phyloP scores from a whole-genome alignment of 2,329 filamentous ascomycete genomes.

The Metarhizium humberi region DNA sequence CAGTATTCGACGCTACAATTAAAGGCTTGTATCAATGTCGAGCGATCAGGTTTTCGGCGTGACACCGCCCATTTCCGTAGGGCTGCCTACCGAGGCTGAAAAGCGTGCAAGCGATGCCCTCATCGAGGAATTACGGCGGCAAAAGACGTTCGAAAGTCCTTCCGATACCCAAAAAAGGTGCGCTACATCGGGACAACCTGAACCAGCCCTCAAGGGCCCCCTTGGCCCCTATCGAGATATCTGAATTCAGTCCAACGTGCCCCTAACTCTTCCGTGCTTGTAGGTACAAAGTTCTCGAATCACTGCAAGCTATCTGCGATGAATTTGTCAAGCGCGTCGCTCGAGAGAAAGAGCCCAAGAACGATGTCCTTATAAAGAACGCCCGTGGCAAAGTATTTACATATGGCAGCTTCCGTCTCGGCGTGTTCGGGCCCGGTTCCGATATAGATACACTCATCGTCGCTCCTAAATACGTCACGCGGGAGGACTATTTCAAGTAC shows the following conservation, averaged over 20 bases:
- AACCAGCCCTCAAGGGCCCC: conserved; percentile 3
- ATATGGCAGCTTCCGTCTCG: conserved; percentile 90
- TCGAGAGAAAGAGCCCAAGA: conserved; percentile 58
- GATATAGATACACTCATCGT: conserved; percentile 97
- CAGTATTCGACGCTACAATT: background rate
- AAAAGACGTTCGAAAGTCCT: conserved; percentile 85
- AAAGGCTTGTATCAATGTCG: conserved; percentile 18
- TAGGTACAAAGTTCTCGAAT: conserved; percentile 63
- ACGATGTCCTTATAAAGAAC: conserved; percentile 68
- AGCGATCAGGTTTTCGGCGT: conserved; percentile 48
- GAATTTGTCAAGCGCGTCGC: conserved; percentile 83
- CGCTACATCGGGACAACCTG: background rate
- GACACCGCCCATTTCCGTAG: conserved; percentile 73
- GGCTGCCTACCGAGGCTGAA: conserved; percentile 68
- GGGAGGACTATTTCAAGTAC: conserved; percentile 84
- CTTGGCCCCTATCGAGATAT: background rate
- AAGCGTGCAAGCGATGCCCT: conserved; percentile 68
- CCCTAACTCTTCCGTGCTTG: background rate
- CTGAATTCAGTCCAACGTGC: background rate
- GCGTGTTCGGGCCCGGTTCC: conserved; percentile 88
- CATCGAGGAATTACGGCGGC: conserved; percentile 72
- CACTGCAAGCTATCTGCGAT: conserved; percentile 70
- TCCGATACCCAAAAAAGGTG: conserved; percentile 79
- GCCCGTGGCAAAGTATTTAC: conserved; percentile 91
- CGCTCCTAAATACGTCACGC: conserved; percentile 77